These are phyloP conservation scores for Colletotrichum eremochloae DNA, from an alignment of 2,329 filamentous ascomycete species.

Conservation along the genomic window DNA sequence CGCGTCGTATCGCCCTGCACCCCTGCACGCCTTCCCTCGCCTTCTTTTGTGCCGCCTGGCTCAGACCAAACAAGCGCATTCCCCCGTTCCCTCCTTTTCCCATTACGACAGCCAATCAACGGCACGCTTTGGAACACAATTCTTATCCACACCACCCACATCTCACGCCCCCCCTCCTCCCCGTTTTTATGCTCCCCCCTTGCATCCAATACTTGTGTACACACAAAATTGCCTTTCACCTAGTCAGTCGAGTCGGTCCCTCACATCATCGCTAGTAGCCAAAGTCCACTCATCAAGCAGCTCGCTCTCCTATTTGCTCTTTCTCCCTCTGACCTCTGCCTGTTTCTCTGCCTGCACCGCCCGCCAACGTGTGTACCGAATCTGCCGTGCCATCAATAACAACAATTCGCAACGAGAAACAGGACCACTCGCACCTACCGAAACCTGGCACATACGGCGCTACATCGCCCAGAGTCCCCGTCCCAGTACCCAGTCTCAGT, in stretches of 20 bases:
- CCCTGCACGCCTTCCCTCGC: conserved; percentile 24
- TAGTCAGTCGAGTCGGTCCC: conserved; percentile 34
- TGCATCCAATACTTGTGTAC: conserved; percentile 30
- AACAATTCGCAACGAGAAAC: conserved; percentile 20
- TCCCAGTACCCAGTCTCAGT: neutral
- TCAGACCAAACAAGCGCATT: conserved; percentile 39
- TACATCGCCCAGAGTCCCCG: conserved; percentile 6
- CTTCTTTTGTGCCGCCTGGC: conserved; percentile 32
- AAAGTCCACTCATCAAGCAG: neutral
- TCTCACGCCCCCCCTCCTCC: conserved; percentile 24
- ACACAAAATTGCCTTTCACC: conserved; percentile 39
- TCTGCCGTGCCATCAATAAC: conserved; percentile 14
- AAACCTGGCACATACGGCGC: conserved; percentile 6
- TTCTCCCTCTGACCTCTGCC: neutral
- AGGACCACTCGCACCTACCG: conserved; percentile 14
- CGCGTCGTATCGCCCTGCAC: conserved; percentile 6
- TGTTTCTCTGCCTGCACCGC: conserved; percentile 7
- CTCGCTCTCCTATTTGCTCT: conserved; percentile 8
- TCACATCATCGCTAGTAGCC: conserved; percentile 35
- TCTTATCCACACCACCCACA: conserved; percentile 30
- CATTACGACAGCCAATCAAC: conserved; percentile 14
- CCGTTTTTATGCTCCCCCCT: conserved; percentile 35
- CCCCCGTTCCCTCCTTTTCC: conserved; percentile 24
- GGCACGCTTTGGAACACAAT: neutral
- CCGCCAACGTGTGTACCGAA: conserved; percentile 8